phyloP scores from a whole-genome alignment of 2,329 filamentous ascomycete genomes.

The Apiospora sp. region DNA sequence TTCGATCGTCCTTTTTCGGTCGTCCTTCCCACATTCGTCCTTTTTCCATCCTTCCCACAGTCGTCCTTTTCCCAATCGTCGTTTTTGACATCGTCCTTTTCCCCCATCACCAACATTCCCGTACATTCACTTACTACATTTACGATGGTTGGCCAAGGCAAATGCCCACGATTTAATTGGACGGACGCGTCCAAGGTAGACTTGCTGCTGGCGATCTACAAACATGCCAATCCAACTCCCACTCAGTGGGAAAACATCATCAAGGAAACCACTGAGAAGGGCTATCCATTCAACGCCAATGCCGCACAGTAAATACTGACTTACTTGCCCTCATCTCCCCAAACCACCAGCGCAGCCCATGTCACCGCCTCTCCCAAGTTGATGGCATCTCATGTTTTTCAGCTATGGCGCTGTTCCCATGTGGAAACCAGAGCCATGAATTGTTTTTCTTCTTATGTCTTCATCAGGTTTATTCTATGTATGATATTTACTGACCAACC shows the following conservation, averaged over 20 bases:
- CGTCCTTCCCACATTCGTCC: too few species aligned
- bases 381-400: background rate
- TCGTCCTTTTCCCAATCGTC: background rate
- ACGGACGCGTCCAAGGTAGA: constrained; percentile 47
- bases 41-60: background rate
- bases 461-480: background rate
- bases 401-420: background rate
- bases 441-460: constrained; percentile 4
- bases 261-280: constrained; percentile 42
- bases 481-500: constrained; percentile 29
- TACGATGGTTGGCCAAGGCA: background rate
- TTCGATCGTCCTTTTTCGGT: background rate
- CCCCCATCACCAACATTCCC: background rate
- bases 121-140: background rate
- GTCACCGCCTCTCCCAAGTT: background rate
- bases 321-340: background rate
- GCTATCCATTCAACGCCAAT: constrained; percentile 48
- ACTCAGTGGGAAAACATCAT: constrained; percentile 44
- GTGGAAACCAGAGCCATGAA: background rate
- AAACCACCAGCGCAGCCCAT: background rate
- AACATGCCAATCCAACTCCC: constrained; percentile 46
- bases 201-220: constrained; percentile 48
- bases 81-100: background rate
- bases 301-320: constrained; percentile 49
- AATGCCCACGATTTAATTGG: constrained; percentile 34